These are phyloP conservation scores for Penicillium soppii DNA, from an alignment of 495 filamentous ascomycete genomes.

Conservation along the genomic window DNA sequence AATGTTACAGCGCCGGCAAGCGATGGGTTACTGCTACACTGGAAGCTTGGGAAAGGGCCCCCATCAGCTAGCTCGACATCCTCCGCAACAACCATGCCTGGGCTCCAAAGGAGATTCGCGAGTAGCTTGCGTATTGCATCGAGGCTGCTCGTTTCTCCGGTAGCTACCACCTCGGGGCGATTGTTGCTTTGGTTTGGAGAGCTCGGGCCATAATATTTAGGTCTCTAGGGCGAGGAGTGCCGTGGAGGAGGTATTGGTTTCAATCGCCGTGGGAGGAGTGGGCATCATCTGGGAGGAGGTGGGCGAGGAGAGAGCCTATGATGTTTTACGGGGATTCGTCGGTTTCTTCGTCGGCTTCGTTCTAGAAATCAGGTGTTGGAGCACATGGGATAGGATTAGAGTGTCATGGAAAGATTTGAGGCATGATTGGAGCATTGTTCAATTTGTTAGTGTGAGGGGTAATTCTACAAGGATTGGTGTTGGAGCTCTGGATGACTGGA, in stretches of 20 bases:
- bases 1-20: constrained; percentile 58
- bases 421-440: constrained; percentile 32
- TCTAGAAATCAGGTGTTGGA: constrained; percentile 16
- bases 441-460: too few relatives aligned
- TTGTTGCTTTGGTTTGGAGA: constrained; percentile 32
- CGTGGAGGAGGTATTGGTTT: constrained; percentile 64
- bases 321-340: constrained; percentile 59
- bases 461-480: too few relatives aligned
- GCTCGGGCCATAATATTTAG: constrained; percentile 43
- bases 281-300: constrained; percentile 76
- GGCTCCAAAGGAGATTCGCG: constrained; percentile 85
- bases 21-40: constrained; percentile 60
- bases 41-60: too few relatives aligned
- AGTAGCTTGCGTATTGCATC: constrained; percentile 65
- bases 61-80: constrained; percentile 52
- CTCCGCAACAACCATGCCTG: constrained; percentile 70
- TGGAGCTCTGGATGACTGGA: too few relatives aligned
- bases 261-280: constrained; percentile 74
- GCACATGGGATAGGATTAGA: constrained; percentile 9
- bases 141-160: constrained; percentile 15
- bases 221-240: constrained; percentile 56
- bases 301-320: constrained; percentile 58
- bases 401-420: constrained; percentile 34
- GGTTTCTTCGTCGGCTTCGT: constrained; percentile 3
- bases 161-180: constrained; percentile 16